A percentile compares a stretch with the other conserved stretches of the same genome.
Evolutionary conservation across 768 basidiomycete species (phyloP).

Genomic region (Trichaptum fuscoviolaceum): DNA sequence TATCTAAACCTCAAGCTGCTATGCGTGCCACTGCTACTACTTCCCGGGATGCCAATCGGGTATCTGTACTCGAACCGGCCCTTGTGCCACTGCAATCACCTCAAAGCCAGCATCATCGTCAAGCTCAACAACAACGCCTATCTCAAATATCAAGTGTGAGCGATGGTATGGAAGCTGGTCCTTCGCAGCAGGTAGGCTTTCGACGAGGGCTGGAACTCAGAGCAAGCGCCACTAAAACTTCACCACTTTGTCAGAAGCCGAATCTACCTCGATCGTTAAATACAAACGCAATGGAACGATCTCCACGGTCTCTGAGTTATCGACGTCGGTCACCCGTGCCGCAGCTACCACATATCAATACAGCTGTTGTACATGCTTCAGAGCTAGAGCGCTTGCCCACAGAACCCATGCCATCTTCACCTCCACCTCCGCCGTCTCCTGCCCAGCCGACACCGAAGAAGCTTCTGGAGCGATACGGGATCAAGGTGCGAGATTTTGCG

Average conservation of each 20-base stretch:
- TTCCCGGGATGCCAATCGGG: neutral
- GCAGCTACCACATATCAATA: neutral
- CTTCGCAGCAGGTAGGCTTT: neutral
- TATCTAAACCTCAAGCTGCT: neutral
- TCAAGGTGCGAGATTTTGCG: slow-evolving; percentile 56
- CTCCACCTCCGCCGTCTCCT: neutral
- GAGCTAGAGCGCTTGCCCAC: neutral
- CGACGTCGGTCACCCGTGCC: neutral
- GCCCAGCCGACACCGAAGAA: slow-evolving; percentile 1
- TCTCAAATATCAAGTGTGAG: neutral
- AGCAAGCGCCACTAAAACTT: neutral
- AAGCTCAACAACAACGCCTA: neutral
- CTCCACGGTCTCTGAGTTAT: neutral
- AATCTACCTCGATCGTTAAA: neutral
- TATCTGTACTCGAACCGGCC: neutral
- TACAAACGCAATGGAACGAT: neutral
- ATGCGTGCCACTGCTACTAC: neutral
- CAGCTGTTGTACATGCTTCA: neutral
- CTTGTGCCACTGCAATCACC: neutral
- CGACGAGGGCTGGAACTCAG: neutral
- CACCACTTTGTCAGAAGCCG: neutral
- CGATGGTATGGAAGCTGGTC: neutral
- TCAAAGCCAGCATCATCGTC: neutral
- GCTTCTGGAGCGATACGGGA: slow-evolving; percentile 20
- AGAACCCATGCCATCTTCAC: neutral